Conservation (phyloP, 169 alveolate genomes). For the Plasmodium inui region DNA sequence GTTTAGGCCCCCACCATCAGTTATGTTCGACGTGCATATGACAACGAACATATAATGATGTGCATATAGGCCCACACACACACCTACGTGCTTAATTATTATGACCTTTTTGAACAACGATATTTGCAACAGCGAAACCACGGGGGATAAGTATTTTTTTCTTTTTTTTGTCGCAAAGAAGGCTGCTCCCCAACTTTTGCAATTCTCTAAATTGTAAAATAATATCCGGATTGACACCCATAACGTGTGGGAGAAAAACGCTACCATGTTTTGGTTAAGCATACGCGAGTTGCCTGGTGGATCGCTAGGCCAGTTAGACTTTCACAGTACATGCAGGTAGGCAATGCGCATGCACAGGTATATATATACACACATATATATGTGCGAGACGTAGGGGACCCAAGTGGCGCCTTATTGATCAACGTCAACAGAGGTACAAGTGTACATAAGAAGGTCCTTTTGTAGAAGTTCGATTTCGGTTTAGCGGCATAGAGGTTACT, state of each 20-base stretch:
- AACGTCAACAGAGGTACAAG: background rate
- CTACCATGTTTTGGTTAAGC: background rate
- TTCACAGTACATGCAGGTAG: background rate
- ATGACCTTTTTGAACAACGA: background rate
- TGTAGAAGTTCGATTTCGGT: background rate
- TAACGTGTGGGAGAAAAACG: background rate
- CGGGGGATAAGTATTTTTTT: background rate
- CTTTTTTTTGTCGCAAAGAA: background rate
- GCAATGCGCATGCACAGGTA: background rate
- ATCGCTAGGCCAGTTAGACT: background rate
- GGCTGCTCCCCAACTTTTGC: background rate
- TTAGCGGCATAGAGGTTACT: background rate
- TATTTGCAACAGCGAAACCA: background rate
- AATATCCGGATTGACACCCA: background rate
- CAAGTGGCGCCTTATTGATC: background rate
- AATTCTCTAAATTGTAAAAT: background rate
- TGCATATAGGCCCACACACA: background rate
- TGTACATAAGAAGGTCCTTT: background rate
- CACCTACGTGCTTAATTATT: background rate
- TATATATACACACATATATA: background rate
- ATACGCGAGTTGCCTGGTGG: background rate
- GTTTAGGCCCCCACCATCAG: background rate
- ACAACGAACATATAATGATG: background rate
- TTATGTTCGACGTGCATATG: background rate
- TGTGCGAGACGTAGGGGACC: background rate